These are phyloP conservation scores for Brassica incana DNA, from an alignment of 345 rosid genomes.

Conservation along the genomic window DNA sequence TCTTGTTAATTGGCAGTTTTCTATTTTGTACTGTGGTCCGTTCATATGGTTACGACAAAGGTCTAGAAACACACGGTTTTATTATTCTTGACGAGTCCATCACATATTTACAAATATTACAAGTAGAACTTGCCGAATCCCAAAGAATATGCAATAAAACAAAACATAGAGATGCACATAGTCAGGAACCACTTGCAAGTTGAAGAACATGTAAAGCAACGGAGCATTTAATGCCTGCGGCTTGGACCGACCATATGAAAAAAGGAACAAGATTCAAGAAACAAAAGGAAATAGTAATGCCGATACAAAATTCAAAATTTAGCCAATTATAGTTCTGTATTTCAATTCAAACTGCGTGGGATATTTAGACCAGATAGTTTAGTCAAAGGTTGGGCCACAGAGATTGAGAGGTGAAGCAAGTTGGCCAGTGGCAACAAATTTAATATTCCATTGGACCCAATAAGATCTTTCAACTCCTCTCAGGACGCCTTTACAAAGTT, in stretches of 20 bases:
- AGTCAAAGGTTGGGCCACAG: neutral
- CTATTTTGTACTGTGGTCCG: slow-evolving; percentile 14
- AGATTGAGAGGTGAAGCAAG: slow-evolving; percentile 23
- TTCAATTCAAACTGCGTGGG: neutral
- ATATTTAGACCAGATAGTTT: neutral
- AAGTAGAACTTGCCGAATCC: slow-evolving; percentile 6
- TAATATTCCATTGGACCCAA: slow-evolving; percentile 26
- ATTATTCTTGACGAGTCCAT: neutral
- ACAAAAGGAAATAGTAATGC: neutral
- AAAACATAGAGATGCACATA: slow-evolving; percentile 29
- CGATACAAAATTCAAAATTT: neutral
- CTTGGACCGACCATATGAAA: slow-evolving; percentile 28
- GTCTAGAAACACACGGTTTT: neutral
- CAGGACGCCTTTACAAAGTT: slow-evolving; percentile 15
- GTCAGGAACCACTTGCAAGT: slow-evolving; percentile 31
- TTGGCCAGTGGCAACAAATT: slow-evolving; percentile 27
- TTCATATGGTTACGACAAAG: neutral
- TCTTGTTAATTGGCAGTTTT: slow-evolving; percentile 2
- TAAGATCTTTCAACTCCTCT: slow-evolving; percentile 1
- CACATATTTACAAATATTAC: neutral
- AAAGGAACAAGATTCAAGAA: slow-evolving; percentile 20
- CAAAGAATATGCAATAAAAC: slow-evolving; percentile 19
- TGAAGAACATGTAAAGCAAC: slow-evolving; percentile 33
- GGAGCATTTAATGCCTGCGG: slow-evolving; percentile 34
- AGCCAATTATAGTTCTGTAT: slow-evolving; percentile 4